These are phyloP conservation scores for Agaricus sinodeliciosus DNA, from an alignment of 768 basidiomycete species.

Conservation along the genomic window DNA sequence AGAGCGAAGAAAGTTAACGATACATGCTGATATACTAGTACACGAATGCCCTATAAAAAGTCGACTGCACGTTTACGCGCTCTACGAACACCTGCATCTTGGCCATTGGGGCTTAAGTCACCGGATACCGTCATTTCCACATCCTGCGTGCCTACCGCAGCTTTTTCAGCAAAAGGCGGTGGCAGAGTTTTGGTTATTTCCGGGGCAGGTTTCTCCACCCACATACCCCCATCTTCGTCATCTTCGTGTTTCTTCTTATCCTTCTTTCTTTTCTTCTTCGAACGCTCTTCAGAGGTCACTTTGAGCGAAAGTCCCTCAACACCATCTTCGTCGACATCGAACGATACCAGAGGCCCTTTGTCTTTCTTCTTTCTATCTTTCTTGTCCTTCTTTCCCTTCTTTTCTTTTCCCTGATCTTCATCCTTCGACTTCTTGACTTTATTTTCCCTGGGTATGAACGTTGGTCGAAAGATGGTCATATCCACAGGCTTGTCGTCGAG, in stretches of 20 bases:
- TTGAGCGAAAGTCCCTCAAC: slow-evolving; percentile 27
- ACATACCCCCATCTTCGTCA: slow-evolving; percentile 47
- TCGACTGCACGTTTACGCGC: slow-evolving; percentile 70
- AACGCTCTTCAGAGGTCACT: slow-evolving; percentile 27
- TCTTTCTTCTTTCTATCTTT: slow-evolving; percentile 48
- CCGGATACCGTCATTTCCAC: neutral
- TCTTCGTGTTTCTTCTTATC: slow-evolving; percentile 30
- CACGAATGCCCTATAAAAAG: slow-evolving; percentile 45
- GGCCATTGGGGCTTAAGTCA: slow-evolving; percentile 16
- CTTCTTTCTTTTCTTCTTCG: slow-evolving; percentile 39
- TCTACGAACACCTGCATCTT: slow-evolving; percentile 18
- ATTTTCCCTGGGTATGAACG: slow-evolving; percentile 67
- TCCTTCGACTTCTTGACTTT: slow-evolving; percentile 34
- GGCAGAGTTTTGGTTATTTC: slow-evolving; percentile 34
- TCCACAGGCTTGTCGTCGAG: slow-evolving; percentile 34
- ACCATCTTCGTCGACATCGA: slow-evolving; percentile 67
- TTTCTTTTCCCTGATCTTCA: slow-evolving; percentile 30
- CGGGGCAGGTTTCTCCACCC: slow-evolving; percentile 53
- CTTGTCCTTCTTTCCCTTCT: slow-evolving; percentile 37
- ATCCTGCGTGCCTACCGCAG: neutral
- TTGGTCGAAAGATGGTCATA: slow-evolving; percentile 77
- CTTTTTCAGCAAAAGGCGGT: neutral
- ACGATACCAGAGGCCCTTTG: slow-evolving; percentile 57
- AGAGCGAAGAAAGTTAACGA: slow-evolving; percentile 19
- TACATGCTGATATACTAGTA: neutral